A percentile compares a stretch with the other conserved stretches of the same genome.
These are phyloP conservation scores for Naganishia cerealis DNA, from an alignment of 1,284 basidiomycete genomes.

Conservation along the genomic window DNA sequence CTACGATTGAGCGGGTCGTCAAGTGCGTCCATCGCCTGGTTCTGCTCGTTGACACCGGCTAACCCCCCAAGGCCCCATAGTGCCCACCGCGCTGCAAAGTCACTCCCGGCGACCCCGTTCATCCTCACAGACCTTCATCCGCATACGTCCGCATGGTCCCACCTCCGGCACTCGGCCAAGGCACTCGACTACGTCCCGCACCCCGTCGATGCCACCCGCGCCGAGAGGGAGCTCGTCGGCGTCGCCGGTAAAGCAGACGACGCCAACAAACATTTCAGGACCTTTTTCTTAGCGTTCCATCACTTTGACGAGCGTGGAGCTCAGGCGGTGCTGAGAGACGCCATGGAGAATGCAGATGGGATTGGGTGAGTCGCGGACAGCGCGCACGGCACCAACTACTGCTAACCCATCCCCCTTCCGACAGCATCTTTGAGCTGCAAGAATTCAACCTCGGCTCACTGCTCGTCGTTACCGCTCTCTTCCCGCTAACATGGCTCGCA, in stretches of 20 bases:
- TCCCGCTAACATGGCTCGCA: constrained; percentile 40
- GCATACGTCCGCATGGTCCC: constrained; percentile 30
- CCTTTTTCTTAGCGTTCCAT: constrained; percentile 49
- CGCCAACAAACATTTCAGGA: constrained; percentile 37
- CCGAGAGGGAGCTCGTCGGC: constrained; percentile 30
- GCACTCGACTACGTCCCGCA: constrained; percentile 40
- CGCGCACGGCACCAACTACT: neutral
- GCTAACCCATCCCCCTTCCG: neutral
- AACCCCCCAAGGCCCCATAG: constrained; percentile 6
- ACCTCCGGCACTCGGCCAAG: constrained; percentile 21
- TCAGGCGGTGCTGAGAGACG: constrained; percentile 43
- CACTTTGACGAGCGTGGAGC: constrained; percentile 47
- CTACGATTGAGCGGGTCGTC: constrained; percentile 41
- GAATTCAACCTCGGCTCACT: constrained; percentile 41
- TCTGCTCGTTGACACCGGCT: neutral
- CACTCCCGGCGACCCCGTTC: constrained; percentile 30
- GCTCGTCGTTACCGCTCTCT: constrained; percentile 39
- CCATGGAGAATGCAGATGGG: constrained; percentile 44
- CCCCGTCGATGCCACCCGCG: constrained; percentile 42
- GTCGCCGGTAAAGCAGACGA: constrained; percentile 2
- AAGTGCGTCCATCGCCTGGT: constrained; percentile 40
- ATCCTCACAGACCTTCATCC: constrained; percentile 32
- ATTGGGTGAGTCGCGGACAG: constrained; percentile 41
- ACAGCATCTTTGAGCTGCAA: constrained; percentile 49
- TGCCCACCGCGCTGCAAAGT: constrained; percentile 19